Base-by-base conservation (phyloP, 805 yeast genomes). In the Starmerella bombicola region DNA sequence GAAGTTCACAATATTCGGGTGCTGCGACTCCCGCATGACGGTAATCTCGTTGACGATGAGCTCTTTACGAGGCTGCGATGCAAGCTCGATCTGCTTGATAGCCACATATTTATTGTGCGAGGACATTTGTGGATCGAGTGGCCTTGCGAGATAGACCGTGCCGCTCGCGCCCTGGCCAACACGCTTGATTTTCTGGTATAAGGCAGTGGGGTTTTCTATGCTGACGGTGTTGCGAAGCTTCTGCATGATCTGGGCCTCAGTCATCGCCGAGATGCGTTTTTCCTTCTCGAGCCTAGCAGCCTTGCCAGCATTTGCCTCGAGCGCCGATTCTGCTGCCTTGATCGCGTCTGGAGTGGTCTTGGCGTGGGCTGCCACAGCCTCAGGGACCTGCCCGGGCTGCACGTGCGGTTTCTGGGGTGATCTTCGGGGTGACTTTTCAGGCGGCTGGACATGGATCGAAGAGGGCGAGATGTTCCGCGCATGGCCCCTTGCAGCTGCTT, bases 151-250 rank as follows among this genome's bases (percentile, higher is more conserved):
- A 55, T 78, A 91, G 23, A 91, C 99, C 30, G 94, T 94, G 40
- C 98, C 99, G 13, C 93, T 79, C 0, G 98, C 98, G 55, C 99
- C 98, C 64, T 91, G 98, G 1, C 99, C 99, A 48, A 91, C 79
- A 59, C 88, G 86, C 29, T 73, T 69, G 47, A 88, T 52, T 46
- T 60, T 65, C 40, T 64, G 62, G 46, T 60, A 66, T 16, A 60
- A 49, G 4, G 84, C 79, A 5, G 83, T 69, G n/a, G 99, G 99
- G 62, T 91, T 94, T 32, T 74, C 70, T 52, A 71, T 74, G 49
- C 78, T 75, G 8, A 91, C 95, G 24, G 86, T 95, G 3, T 83
- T 73, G 44, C 78, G 73, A 50, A 91, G 66, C 54, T 80, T 82
- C 30, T 80, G 76, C 70, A 88, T 72, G 19, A 84, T 71, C 63